These are phyloP conservation scores for Cladosporium oxysporum DNA, from an alignment of 2,329 filamentous ascomycete genomes.

Conservation along the genomic window DNA sequence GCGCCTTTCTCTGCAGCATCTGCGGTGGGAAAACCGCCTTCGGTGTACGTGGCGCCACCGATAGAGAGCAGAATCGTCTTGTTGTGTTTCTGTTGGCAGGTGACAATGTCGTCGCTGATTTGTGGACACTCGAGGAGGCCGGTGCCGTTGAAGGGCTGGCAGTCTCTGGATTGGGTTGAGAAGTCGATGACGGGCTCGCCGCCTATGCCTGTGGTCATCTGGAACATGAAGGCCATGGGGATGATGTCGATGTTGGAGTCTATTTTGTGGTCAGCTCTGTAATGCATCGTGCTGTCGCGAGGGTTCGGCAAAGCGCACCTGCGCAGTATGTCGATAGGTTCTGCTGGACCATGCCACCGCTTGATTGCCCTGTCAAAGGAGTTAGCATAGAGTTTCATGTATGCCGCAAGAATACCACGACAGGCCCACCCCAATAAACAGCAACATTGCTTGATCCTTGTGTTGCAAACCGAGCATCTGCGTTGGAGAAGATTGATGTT, in stretches of 20 bases:
- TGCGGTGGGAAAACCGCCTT: slow-evolving; percentile 64
- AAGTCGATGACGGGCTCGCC: slow-evolving; percentile 61
- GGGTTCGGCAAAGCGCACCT: neutral
- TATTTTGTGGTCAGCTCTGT: slow-evolving; percentile 42
- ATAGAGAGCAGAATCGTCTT: slow-evolving; percentile 75
- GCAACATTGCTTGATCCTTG: slow-evolving; percentile 52
- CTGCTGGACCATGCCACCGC: slow-evolving; percentile 16
- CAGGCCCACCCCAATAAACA: slow-evolving; percentile 64
- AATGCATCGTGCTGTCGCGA: neutral
- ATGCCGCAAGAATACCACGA: slow-evolving; percentile 23
- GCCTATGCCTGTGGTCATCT: slow-evolving; percentile 54
- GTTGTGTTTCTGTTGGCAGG: slow-evolving; percentile 62
- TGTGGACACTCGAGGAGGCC: slow-evolving; percentile 62
- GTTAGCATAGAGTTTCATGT: slow-evolving; percentile 6
- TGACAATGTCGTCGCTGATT: slow-evolving; percentile 57
- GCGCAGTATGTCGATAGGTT: slow-evolving; percentile 16
- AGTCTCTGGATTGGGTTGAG: slow-evolving; percentile 63
- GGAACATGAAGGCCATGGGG: slow-evolving; percentile 62
- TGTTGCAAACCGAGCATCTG: slow-evolving; percentile 6
- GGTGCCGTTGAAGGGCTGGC: slow-evolving; percentile 60
- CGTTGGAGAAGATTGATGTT: neutral
- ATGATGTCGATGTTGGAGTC: slow-evolving; percentile 57
- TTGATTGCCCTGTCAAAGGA: neutral
- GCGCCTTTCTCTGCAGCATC: slow-evolving; percentile 58
- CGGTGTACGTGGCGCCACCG: slow-evolving; percentile 69